Conservation (phyloP, 164 flowering plant genomes). For the Sedum album region DNA sequence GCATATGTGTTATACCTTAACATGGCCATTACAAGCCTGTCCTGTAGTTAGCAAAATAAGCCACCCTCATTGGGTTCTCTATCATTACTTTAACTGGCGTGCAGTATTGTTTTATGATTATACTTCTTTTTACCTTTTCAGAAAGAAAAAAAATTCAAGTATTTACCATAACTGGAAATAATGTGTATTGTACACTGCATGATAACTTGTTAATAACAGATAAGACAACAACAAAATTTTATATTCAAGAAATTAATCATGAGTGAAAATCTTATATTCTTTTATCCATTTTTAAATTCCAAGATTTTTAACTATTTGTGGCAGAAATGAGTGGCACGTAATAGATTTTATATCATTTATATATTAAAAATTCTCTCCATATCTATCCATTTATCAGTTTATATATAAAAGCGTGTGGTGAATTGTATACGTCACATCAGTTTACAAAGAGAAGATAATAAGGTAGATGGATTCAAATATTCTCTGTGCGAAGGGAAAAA, state of each 20-base stretch:
- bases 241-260: background rate
- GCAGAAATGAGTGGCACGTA: background rate
- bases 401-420: background rate
- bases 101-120: background rate
- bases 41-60: background rate
- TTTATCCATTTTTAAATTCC: background rate
- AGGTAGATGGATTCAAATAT: background rate
- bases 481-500: background rate
- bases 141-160: too few relatives aligned
- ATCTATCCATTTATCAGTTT: background rate
- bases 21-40: background rate
- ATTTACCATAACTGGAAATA: background rate
- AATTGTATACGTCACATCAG: background rate
- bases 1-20: background rate
- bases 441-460: background rate
- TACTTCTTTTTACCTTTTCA: background rate
- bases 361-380: background rate
- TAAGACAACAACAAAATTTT: background rate
- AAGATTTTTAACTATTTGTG: background rate
- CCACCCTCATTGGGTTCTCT: background rate
- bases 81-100: background rate
- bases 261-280: background rate
- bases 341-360: background rate
- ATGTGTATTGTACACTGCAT: background rate
- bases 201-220: conserved; percentile 1